These are phyloP conservation scores for Kodamaea fungicola DNA, from an alignment of 1,139 yeast species.

Conservation along the genomic window DNA sequence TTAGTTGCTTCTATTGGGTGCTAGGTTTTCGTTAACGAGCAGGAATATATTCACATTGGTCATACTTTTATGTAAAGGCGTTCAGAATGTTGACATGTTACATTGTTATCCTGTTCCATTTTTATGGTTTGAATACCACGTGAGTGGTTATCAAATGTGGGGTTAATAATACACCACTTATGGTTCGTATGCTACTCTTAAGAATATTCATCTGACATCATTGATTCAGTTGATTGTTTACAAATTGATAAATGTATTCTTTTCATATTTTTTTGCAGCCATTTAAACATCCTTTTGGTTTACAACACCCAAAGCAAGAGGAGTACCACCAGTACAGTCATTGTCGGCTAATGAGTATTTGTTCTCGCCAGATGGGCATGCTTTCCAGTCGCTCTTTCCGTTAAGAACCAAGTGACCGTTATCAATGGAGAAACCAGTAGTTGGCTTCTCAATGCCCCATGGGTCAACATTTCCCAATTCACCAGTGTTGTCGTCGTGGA, in stretches of 20 bases:
- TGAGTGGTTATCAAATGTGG: too few relatives aligned
- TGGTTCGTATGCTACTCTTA: too few relatives aligned
- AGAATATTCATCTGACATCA: too few relatives aligned
- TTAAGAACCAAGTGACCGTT: slow-evolving; percentile 21
- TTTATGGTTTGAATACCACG: too few relatives aligned
- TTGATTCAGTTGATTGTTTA: too few relatives aligned
- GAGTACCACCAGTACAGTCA: slow-evolving; percentile 27
- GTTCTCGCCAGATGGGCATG: slow-evolving; percentile 27
- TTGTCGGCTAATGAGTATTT: slow-evolving; percentile 24
- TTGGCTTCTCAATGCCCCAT: slow-evolving; percentile 21
- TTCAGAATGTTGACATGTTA: too few relatives aligned
- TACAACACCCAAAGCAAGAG: slow-evolving; percentile 19
- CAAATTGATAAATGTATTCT: too few relatives aligned
- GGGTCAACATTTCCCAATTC: slow-evolving; percentile 31
- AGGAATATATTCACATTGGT: background rate
- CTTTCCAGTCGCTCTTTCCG: slow-evolving; percentile 21
- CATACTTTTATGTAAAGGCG: too few relatives aligned
- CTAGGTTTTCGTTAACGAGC: background rate
- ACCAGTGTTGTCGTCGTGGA: slow-evolving; percentile 24
- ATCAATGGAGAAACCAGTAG: slow-evolving; percentile 24
- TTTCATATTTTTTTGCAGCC: too few relatives aligned
- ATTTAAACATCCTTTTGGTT: slow-evolving; percentile 4
- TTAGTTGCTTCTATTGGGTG: too few relatives aligned
- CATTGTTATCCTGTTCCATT: too few relatives aligned
- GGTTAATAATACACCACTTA: too few relatives aligned